Evolutionary conservation across 2,329 filamentous ascomycete species (phyloP).

Genomic region (Parafenestella ontariensis): DNA sequence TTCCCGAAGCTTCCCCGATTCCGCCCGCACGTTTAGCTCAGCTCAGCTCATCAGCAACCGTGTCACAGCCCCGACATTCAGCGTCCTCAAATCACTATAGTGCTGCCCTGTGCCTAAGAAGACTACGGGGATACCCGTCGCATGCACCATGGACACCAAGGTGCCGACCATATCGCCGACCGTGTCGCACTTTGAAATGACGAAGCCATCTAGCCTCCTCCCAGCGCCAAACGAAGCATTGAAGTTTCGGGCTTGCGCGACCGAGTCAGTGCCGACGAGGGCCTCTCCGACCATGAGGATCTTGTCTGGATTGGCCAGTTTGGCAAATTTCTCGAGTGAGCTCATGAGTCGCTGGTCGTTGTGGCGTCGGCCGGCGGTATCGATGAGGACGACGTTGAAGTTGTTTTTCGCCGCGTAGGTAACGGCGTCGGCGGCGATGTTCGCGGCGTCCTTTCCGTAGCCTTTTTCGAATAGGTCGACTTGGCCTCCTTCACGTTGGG

Average conservation of each 20-base stretch:
- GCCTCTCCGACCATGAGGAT: constrained; percentile 97
- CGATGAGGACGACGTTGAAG: constrained; percentile 95
- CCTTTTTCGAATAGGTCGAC: constrained; percentile 97
- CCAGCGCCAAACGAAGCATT: constrained; percentile 87
- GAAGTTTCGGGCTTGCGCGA: constrained; percentile 95
- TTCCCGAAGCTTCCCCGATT: no score
- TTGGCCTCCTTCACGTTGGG: constrained; percentile 75
- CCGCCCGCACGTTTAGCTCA: no score
- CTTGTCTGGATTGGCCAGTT: constrained; percentile 95
- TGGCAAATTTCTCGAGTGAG: constrained; percentile 94
- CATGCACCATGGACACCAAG: constrained; percentile 95
- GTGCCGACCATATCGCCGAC: constrained; percentile 99
- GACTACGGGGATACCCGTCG: constrained; percentile 92
- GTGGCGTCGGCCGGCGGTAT: constrained; percentile 92
- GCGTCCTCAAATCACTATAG: constrained; percentile 68
- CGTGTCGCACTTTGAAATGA: constrained; percentile 98
- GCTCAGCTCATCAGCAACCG: constrained; percentile 65
- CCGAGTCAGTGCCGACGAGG: constrained; percentile 92
- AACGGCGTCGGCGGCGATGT: constrained; percentile 95
- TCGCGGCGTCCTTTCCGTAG: constrained; percentile 96
- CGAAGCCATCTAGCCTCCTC: constrained; percentile 89
- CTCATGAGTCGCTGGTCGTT: constrained; percentile 98
- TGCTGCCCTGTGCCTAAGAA: constrained; percentile 81
- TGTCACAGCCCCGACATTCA: constrained; percentile 71
- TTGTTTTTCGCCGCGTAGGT: constrained; percentile 73